These are phyloP conservation scores for Apiotrichum montevideense DNA, from an alignment of 1,284 basidiomycete species.

Conservation along the genomic window DNA sequence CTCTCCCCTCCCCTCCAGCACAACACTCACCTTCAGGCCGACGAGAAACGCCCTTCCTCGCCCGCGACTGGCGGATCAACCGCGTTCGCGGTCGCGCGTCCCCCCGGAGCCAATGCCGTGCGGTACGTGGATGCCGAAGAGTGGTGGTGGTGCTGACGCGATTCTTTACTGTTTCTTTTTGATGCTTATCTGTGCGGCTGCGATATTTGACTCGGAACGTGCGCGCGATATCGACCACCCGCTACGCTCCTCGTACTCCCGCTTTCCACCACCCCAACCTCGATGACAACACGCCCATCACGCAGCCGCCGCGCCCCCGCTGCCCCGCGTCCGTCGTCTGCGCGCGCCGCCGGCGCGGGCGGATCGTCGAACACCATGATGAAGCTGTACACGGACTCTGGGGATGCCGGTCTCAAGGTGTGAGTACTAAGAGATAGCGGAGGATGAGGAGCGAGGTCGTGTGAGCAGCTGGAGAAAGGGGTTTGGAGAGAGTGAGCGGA, in stretches of 20 bases:
- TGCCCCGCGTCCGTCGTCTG: conserved; percentile 74
- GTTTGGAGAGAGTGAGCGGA: background rate
- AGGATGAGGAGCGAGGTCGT: background rate
- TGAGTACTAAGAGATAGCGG: conserved; percentile 51
- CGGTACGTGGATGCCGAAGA: conserved; percentile 24
- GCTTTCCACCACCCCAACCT: background rate
- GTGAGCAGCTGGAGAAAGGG: background rate
- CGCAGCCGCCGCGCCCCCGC: conserved; percentile 71
- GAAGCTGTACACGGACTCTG: conserved; percentile 90
- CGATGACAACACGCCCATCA: background rate
- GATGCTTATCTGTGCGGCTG: too few species aligned
- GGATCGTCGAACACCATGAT: conserved; percentile 98
- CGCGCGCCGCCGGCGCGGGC: conserved; percentile 88
- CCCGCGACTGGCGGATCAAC: conserved; percentile 27
- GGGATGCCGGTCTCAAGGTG: conserved; percentile 94
- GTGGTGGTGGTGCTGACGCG: too few species aligned
- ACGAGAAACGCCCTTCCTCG: conserved; percentile 40
- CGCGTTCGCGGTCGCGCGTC: conserved; percentile 39
- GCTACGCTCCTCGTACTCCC: too few species aligned
- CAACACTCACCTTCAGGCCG: conserved; percentile 27
- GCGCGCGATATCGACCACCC: too few species aligned
- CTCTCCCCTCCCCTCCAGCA: background rate
- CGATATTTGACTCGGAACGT: too few species aligned
- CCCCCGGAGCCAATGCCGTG: conserved; percentile 44
- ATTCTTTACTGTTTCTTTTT: too few species aligned